Evolutionary conservation across 176 grass and related monocot species (phyloP), one percentile per base, ranked within the genome.

Genomic region (sorghum (Sorghum bicolor)): DNA sequence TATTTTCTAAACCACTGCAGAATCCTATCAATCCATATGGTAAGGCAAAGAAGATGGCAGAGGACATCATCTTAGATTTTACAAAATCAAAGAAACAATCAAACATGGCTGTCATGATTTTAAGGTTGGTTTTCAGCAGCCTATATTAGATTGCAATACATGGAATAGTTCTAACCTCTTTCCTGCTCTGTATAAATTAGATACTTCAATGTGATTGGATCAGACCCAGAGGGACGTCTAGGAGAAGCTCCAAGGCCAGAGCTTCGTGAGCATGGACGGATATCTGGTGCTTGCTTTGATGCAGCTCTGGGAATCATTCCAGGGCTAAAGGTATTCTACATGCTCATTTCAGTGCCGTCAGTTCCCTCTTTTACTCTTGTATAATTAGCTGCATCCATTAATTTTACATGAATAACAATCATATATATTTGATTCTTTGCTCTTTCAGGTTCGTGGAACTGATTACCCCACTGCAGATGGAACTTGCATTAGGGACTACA

Each of bases 11-110:
- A 83, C 50, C 30, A 67, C 75, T 85, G 76, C 77, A 98, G 96
- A 40, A 83, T 74, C 96, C 96, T 65, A 98, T 98, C 74, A 98
- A 98, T 79, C 96, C 96, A 25, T 98, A 98, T 63, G 96, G 96
- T 7, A 98, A 98, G 83, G 91, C 96, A 28, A 95, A 98, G 80
- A 98, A 98, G 89, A 98, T 98, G 96, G 89, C 96, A 12, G 96
- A 98, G 81, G 96, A 98, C 72, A 98, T 98, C 25, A 98, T 98
- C 78, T 83, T 98, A 67, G 96, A 98, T 90, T 98, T 98, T 74
- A 92, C 96, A 53, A 93, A 92, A 80, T 93, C 96, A 43, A 93
- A 92, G 87, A 74, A 66, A n/a, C 55, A 60, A 53, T 90, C 96
- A 24, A 72, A 95, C 76, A 95, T 98, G 96, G 96, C 96, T 30